Conservation (phyloP, 345 rosid genomes). For the Cochlearia excelsa region DNA sequence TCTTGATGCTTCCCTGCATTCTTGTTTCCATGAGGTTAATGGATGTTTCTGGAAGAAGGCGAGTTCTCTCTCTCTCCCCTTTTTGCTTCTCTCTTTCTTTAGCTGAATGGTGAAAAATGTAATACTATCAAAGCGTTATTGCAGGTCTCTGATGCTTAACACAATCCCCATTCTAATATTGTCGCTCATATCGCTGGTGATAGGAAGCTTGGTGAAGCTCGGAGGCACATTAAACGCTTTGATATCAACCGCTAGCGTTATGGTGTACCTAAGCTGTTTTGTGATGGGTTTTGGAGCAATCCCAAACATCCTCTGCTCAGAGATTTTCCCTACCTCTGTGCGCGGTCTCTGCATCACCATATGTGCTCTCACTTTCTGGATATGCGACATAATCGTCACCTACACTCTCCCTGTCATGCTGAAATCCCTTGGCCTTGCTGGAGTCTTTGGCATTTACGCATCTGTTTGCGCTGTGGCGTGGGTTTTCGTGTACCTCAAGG, state of each 20-base stretch:
- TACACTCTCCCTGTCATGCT: constrained; percentile 80
- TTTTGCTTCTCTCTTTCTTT: neutral
- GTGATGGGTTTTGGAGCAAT: constrained; percentile 76
- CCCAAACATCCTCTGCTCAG: constrained; percentile 84
- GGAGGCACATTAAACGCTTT: constrained; percentile 48
- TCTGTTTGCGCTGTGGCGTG: constrained; percentile 62
- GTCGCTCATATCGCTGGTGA: constrained; percentile 54
- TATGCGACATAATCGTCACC: constrained; percentile 75
- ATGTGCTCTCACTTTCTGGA: constrained; percentile 73
- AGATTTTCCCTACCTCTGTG: constrained; percentile 91
- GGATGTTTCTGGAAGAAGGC: constrained; percentile 90
- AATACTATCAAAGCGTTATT: constrained; percentile 18
- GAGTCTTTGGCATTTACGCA: constrained; percentile 68
- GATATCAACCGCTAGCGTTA: constrained; percentile 62
- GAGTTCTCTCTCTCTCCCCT: constrained; percentile 13
- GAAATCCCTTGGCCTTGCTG: constrained; percentile 56
- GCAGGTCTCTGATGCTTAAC: constrained; percentile 64
- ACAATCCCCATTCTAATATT: constrained; percentile 71
- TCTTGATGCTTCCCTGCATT: constrained; percentile 87
- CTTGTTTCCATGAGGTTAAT: constrained; percentile 75
- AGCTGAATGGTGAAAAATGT: neutral
- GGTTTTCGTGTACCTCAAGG: constrained; percentile 77
- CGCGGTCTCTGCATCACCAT: constrained; percentile 89
- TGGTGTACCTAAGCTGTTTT: constrained; percentile 73
- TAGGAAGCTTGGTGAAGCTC: constrained; percentile 44